These are phyloP conservation scores for Saccharum officinarum DNA, from an alignment of 176 grass and related monocot species.

Conservation along the genomic window DNA sequence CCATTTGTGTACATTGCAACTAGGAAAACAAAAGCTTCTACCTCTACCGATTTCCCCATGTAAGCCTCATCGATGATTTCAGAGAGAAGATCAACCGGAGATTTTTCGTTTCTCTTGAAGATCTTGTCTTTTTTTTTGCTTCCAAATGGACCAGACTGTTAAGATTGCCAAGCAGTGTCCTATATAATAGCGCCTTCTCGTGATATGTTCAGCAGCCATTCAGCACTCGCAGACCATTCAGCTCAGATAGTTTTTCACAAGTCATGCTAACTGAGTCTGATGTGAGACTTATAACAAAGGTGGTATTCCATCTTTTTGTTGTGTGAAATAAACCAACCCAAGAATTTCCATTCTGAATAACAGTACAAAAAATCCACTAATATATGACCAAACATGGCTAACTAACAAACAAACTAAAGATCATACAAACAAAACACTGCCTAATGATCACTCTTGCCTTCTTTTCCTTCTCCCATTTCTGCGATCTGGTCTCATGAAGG, in stretches of 20 bases:
- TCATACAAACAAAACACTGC: slow-evolving; percentile 40
- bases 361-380: slow-evolving; percentile 35
- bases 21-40: no score
- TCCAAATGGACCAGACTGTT: no score
- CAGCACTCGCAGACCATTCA: no score
- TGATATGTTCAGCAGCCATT: no score
- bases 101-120: no score
- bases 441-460: slow-evolving; percentile 4
- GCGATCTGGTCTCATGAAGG: background rate
- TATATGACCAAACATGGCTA: slow-evolving; percentile 28
- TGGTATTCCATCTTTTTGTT: background rate
- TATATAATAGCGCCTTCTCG: no score
- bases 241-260: background rate
- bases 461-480: slow-evolving; percentile 1
- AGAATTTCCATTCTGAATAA: slow-evolving; percentile 33
- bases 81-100: no score
- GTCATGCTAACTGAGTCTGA: slow-evolving; percentile 18
- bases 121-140: no score
- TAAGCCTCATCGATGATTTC: no score
- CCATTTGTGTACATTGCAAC: no score
- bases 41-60: no score
- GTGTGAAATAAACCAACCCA: slow-evolving; percentile 27
- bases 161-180: no score
- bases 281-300: slow-evolving; percentile 2
- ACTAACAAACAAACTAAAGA: slow-evolving; percentile 37